These are phyloP conservation scores for Penicillium argentinense DNA, from an alignment of 495 filamentous ascomycete genomes.

Conservation along the genomic window DNA sequence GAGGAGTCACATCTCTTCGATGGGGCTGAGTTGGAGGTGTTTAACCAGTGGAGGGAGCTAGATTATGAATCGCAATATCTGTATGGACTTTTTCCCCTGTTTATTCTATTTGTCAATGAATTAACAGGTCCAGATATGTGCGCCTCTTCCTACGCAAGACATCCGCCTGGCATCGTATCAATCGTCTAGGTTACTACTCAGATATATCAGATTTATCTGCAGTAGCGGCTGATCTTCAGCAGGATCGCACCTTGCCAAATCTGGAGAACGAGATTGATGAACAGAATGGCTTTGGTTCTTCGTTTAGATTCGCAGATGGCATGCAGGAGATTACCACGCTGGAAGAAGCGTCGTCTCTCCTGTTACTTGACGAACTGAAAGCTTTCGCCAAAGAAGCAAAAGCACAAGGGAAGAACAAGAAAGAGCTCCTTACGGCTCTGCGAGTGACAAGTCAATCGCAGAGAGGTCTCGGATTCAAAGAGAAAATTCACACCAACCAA, in stretches of 20 bases:
- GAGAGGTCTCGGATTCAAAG: conserved; percentile 62
- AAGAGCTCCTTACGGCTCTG: conserved; percentile 71
- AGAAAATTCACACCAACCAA: conserved; percentile 51
- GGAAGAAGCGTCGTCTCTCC: conserved; percentile 80
- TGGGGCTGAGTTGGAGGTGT: conserved; percentile 74
- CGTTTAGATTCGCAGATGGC: conserved; percentile 77
- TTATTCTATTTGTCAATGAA: not conserved
- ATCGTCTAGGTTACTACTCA: conserved; percentile 70
- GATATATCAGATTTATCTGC: conserved; percentile 74
- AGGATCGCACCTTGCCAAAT: conserved; percentile 38
- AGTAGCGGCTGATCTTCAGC: conserved; percentile 61
- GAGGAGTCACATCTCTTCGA: conserved; percentile 90
- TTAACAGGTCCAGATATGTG: conserved; percentile 63
- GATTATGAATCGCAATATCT: conserved; percentile 89
- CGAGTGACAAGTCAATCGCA: conserved; percentile 71
- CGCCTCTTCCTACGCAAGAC: conserved; percentile 93
- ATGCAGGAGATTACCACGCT: conserved; percentile 73
- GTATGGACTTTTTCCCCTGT: conserved; percentile 50
- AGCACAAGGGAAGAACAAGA: conserved; percentile 86
- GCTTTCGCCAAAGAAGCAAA: conserved; percentile 81
- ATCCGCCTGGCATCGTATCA: conserved; percentile 87
- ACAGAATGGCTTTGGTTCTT: conserved; percentile 44
- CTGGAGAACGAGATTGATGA: conserved; percentile 40
- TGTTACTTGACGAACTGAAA: conserved; percentile 86
- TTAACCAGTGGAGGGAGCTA: conserved; percentile 70